Conservation (phyloP, 768 basidiomycete genomes). For the Pleurotus salmoneostramineus region DNA sequence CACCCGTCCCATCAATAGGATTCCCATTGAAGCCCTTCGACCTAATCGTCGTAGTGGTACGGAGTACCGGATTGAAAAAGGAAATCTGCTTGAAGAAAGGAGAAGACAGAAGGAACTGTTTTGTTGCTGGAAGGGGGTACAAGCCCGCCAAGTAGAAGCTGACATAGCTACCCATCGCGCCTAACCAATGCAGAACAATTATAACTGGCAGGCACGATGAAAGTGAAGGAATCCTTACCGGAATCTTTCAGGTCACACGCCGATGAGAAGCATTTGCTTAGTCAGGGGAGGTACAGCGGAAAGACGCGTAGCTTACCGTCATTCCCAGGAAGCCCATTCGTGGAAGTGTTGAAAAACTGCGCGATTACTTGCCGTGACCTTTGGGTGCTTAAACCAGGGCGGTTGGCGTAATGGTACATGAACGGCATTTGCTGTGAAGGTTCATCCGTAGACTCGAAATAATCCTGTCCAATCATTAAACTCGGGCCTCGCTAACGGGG, state of each 20-base stretch:
- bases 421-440: conserved; percentile 66
- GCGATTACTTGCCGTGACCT: conserved; percentile 52
- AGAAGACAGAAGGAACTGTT: conserved; percentile 56
- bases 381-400: conserved; percentile 55
- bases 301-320: conserved; percentile 41
- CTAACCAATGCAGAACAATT: conserved; percentile 17
- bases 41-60: conserved; percentile 52
- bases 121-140: conserved; percentile 61
- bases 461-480: conserved; percentile 29
- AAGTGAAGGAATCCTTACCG: conserved; percentile 7
- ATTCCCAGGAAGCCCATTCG: conserved; percentile 58
- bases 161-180: conserved; percentile 63
- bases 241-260: conserved; percentile 16
- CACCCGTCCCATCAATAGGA: conserved; percentile 45
- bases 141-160: conserved; percentile 56
- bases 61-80: conserved; percentile 56
- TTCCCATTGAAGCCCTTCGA: conserved; percentile 49
- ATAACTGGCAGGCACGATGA: no score
- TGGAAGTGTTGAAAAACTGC: conserved; percentile 51
- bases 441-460: conserved; percentile 62
- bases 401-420: conserved; percentile 68
- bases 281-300: neutral
- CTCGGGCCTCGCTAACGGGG: neutral
- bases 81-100: conserved; percentile 59
- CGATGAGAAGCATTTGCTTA: conserved; percentile 15